These are phyloP conservation scores for Starmerella ratchasimensis DNA, from an alignment of 805 yeast genomes.

Conservation along the genomic window DNA sequence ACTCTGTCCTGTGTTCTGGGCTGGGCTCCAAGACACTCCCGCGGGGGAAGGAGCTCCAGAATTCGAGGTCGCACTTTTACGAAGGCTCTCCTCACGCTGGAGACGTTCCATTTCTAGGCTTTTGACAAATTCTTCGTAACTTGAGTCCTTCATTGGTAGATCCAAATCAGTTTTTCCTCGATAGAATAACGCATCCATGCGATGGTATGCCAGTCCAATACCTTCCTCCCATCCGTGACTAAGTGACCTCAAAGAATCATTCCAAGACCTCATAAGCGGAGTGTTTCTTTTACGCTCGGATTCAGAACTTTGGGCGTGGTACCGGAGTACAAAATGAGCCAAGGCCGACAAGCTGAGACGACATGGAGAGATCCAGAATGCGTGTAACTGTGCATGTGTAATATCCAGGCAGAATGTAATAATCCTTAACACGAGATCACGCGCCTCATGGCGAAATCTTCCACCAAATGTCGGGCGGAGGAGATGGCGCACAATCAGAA, in stretches of 20 bases:
- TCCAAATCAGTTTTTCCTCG: conserved; percentile 18
- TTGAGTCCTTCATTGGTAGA: conserved; percentile 7
- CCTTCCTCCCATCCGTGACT: conserved; percentile 29
- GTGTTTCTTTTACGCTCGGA: conserved; percentile 21
- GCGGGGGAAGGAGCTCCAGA: no score
- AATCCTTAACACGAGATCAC: conserved; percentile 22
- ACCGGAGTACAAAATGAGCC: conserved; percentile 26
- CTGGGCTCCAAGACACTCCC: no score
- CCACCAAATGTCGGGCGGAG: conserved; percentile 21
- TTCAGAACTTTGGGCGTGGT: conserved; percentile 24
- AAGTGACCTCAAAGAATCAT: conserved; percentile 24
- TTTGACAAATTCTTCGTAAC: not conserved
- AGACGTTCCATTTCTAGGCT: no score
- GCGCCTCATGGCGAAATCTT: conserved; percentile 21
- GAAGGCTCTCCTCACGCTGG: no score
- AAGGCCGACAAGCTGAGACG: conserved; percentile 24
- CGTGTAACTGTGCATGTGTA: conserved; percentile 26
- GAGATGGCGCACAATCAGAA: conserved; percentile 21
- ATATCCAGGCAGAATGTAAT: conserved; percentile 24
- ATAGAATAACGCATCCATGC: conserved; percentile 26
- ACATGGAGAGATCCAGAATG: conserved; percentile 27
- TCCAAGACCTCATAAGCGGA: conserved; percentile 24
- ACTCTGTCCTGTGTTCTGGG: no score
- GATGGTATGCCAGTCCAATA: conserved; percentile 25
- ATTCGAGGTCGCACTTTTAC: no score